Evolutionary conservation across 257 asterid genomes (phyloP).

Genomic region (Solanum piurae): DNA sequence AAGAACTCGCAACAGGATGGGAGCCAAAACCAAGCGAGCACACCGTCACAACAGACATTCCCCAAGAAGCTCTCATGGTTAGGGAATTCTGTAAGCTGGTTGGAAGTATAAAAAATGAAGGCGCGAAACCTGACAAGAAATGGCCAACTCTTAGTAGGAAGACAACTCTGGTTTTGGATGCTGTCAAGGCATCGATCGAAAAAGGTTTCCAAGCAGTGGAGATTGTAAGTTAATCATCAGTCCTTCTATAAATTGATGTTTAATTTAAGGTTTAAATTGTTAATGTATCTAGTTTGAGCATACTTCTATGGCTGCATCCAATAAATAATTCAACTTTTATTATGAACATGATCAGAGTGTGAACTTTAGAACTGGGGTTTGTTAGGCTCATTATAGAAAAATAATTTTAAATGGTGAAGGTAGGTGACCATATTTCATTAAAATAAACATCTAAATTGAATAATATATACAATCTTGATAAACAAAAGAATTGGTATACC

Average conservation of each 20-base stretch:
- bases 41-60: slow-evolving; percentile 36
- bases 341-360: background rate
- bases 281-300: background rate
- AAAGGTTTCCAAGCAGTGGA: slow-evolving; percentile 41
- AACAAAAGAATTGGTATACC: too few species aligned
- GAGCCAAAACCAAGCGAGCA: slow-evolving; percentile 33
- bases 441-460: background rate
- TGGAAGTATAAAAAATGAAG: slow-evolving; percentile 13
- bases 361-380: background rate
- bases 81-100: slow-evolving; percentile 52
- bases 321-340: background rate
- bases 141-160: slow-evolving; percentile 58
- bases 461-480: too few species aligned
- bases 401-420: background rate
- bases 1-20: slow-evolving; percentile 21
- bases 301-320: background rate
- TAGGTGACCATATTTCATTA: background rate
- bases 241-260: background rate
- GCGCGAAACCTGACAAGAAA: slow-evolving; percentile 32
- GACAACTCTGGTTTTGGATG: slow-evolving; percentile 58
- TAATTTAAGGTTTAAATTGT: background rate
- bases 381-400: background rate
- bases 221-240: slow-evolving; percentile 1
- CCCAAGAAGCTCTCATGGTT: slow-evolving; percentile 68
- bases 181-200: slow-evolving; percentile 53